Conservation (phyloP, 2,329 filamentous ascomycete species). For the Furcasterigmium sp. region DNA sequence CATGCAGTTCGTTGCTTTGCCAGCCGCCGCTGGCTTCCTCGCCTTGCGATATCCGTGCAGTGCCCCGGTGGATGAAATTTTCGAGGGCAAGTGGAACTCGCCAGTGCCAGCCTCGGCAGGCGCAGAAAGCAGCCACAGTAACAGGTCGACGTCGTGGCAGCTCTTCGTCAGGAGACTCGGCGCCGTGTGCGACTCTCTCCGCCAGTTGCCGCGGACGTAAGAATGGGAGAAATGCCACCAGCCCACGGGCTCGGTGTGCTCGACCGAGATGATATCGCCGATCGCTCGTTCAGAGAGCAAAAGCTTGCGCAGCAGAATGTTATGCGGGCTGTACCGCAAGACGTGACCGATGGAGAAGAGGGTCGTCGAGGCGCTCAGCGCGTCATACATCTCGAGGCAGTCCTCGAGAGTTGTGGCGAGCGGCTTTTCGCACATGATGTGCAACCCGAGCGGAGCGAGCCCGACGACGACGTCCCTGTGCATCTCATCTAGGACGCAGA, state of each 20-base stretch:
- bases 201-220: slow-evolving; percentile 92
- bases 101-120: slow-evolving; percentile 44
- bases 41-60: slow-evolving; percentile 72
- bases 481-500: slow-evolving; percentile 78
- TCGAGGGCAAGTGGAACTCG: slow-evolving; percentile 66
- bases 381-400: slow-evolving; percentile 68
- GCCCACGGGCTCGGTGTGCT: slow-evolving; percentile 91
- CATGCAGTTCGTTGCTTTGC: slow-evolving; percentile 79
- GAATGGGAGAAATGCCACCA: slow-evolving; percentile 95
- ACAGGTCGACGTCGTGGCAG: slow-evolving; percentile 91
- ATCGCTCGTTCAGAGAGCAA: slow-evolving; percentile 70
- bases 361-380: slow-evolving; percentile 33
- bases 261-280: slow-evolving; percentile 78
- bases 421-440: slow-evolving; percentile 95
- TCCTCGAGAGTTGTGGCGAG: slow-evolving; percentile 74
- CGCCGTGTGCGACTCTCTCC: slow-evolving; percentile 69
- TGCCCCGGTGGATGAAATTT: slow-evolving; percentile 69
- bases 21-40: slow-evolving; percentile 72
- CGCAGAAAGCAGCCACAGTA: slow-evolving; percentile 85
- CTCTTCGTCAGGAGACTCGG: slow-evolving; percentile 89
- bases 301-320: slow-evolving; percentile 75
- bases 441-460: slow-evolving; percentile 64
- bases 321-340: slow-evolving; percentile 87
- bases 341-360: slow-evolving; percentile 94
- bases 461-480: slow-evolving; percentile 77